Percentiles rank a stretch among this genome's conserved stretches.
These are phyloP conservation scores for Calycina herbarum DNA, from an alignment of 2,329 filamentous ascomycete genomes.

Conservation along the genomic window DNA sequence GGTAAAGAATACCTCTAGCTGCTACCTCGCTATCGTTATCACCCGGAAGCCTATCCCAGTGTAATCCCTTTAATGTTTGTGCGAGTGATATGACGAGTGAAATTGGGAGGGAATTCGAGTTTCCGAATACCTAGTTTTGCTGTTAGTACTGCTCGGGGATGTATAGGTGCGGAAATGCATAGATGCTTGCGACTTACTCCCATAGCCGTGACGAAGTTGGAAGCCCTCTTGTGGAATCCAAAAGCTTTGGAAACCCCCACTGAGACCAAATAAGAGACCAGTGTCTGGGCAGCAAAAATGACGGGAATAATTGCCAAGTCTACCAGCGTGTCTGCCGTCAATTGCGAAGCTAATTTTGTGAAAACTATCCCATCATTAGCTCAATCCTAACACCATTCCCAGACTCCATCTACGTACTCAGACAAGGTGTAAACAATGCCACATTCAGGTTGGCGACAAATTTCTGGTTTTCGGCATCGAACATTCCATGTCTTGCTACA, in stretches of 20 bases:
- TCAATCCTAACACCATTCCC: background rate
- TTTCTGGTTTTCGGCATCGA: slow-evolving; percentile 94
- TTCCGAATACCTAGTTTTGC: slow-evolving; percentile 73
- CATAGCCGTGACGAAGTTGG: slow-evolving; percentile 97
- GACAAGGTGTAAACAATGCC: slow-evolving; percentile 91
- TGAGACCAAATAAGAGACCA: slow-evolving; percentile 81
- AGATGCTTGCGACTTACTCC: slow-evolving; percentile 52
- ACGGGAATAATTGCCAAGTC: slow-evolving; percentile 93
- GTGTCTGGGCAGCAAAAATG: slow-evolving; percentile 86
- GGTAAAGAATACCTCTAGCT: slow-evolving; percentile 89
- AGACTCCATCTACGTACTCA: slow-evolving; percentile 63
- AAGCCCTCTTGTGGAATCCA: slow-evolving; percentile 78
- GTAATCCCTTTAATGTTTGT: slow-evolving; percentile 85
- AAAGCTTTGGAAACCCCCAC: slow-evolving; percentile 70
- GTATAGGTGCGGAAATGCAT: too few relatives aligned
- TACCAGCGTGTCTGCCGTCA: slow-evolving; percentile 84
- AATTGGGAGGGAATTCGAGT: slow-evolving; percentile 96
- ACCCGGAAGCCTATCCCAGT: slow-evolving; percentile 87
- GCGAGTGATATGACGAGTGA: slow-evolving; percentile 93
- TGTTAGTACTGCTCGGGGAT: slow-evolving; percentile 20
- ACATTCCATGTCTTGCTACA: slow-evolving; percentile 84
- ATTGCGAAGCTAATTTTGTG: slow-evolving; percentile 91
- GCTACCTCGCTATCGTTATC: slow-evolving; percentile 96
- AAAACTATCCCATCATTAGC: slow-evolving; percentile 64
- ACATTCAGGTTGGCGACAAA: slow-evolving; percentile 96